These are phyloP conservation scores for Pneumocystis wakefieldiae DNA, from an alignment of 1,139 yeast species.

Conservation along the genomic window DNA sequence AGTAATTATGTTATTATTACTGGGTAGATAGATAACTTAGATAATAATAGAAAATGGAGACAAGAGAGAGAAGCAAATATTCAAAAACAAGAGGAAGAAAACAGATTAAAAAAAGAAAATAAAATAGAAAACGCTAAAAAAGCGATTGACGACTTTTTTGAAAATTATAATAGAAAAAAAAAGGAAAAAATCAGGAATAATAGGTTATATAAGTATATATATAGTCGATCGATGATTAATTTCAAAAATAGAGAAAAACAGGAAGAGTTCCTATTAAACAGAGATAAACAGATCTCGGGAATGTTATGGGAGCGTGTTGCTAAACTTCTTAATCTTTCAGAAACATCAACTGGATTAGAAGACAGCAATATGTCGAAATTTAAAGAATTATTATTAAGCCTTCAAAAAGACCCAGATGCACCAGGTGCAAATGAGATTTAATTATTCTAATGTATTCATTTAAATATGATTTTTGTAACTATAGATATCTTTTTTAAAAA, in stretches of 20 bases:
- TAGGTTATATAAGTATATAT: conserved; percentile 18
- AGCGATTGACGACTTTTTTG: conserved; percentile 87
- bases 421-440: conserved; percentile 50
- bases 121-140: conserved; percentile 66
- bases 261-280: conserved; percentile 48
- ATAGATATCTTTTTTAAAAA: neutral
- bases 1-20: neutral
- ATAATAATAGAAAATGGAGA: conserved; percentile 50
- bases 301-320: conserved; percentile 81
- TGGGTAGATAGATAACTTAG: neutral
- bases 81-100: conserved; percentile 57
- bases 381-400: conserved; percentile 47
- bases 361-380: conserved; percentile 56
- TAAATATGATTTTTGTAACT: neutral
- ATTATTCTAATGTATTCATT: neutral
- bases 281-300: conserved; percentile 57
- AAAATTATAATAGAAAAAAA: conserved; percentile 75
- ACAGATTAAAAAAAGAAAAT: conserved; percentile 42
- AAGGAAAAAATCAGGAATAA: conserved; percentile 55
- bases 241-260: conserved; percentile 39
- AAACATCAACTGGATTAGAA: conserved; percentile 30
- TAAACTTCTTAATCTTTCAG: conserved; percentile 35
- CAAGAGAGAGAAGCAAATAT: conserved; percentile 72
- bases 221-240: neutral
- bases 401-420: conserved; percentile 53